Conservation (phyloP, 768 basidiomycete genomes). For the Floccularia luteovirens region DNA sequence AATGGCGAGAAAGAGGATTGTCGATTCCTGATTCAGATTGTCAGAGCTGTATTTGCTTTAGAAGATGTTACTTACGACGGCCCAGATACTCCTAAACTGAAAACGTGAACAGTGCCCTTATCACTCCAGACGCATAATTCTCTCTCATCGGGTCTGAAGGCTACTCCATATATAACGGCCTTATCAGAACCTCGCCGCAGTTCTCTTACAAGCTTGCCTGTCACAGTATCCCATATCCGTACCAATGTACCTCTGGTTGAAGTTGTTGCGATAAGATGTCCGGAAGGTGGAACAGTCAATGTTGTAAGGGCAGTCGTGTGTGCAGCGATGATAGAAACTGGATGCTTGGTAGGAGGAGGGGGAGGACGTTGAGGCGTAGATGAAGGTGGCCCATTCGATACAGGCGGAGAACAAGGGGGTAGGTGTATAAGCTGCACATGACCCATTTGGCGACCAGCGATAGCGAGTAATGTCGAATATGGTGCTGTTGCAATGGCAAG, state of each 20-base stretch:
- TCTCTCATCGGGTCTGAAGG: slow-evolving; percentile 79
- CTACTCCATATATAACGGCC: slow-evolving; percentile 86
- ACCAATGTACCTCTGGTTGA: slow-evolving; percentile 80
- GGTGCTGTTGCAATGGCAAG: slow-evolving; percentile 74
- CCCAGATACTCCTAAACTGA: slow-evolving; percentile 63
- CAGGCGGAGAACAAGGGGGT: slow-evolving; percentile 65
- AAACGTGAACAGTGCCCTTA: slow-evolving; percentile 91
- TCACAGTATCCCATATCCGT: slow-evolving; percentile 74
- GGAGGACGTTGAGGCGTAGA: slow-evolving; percentile 50
- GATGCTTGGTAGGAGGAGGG: slow-evolving; percentile 49
- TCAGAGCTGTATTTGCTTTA: not conserved
- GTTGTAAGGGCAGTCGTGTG: slow-evolving; percentile 77
- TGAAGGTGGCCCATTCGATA: slow-evolving; percentile 47
- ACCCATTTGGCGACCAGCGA: slow-evolving; percentile 80
- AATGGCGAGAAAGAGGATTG: slow-evolving; percentile 79
- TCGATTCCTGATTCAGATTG: slow-evolving; percentile 51
- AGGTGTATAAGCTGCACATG: slow-evolving; percentile 86
- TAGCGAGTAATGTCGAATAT: slow-evolving; percentile 74
- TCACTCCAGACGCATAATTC: slow-evolving; percentile 92
- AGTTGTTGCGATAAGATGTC: slow-evolving; percentile 75
- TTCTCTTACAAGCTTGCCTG: slow-evolving; percentile 71
- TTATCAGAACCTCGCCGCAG: slow-evolving; percentile 83
- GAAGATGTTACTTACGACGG: slow-evolving; percentile 44
- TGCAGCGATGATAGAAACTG: slow-evolving; percentile 77
- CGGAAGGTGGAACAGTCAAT: slow-evolving; percentile 70